Conservation (phyloP, 2,329 filamentous ascomycete species). For the Aspergillus ruber region DNA sequence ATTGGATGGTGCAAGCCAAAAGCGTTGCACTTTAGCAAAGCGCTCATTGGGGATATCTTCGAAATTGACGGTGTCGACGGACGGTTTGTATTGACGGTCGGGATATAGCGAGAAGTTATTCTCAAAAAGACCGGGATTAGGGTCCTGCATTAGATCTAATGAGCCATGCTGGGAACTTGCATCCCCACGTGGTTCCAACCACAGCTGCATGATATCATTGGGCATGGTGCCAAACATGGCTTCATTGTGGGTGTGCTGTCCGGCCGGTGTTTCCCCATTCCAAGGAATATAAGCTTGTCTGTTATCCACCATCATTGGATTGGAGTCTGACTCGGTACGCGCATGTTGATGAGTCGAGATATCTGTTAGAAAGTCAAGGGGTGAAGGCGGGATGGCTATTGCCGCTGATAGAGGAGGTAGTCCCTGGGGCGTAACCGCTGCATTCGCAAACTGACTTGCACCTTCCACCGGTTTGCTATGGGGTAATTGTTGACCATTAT, state of each 20-base stretch:
- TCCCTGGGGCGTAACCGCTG: constrained; percentile 17
- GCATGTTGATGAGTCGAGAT: constrained; percentile 27
- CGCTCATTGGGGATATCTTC: constrained; percentile 34
- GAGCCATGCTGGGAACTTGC: constrained; percentile 22
- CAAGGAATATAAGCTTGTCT: constrained; percentile 27
- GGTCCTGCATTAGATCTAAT: constrained; percentile 21
- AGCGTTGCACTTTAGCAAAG: constrained; percentile 37
- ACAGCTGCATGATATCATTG: constrained; percentile 30
- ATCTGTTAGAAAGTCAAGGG: constrained; percentile 36
- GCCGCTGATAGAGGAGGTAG: constrained; percentile 23
- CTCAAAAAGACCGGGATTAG: constrained; percentile 17
- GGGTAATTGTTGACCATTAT: constrained; percentile 12
- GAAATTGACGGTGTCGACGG: constrained; percentile 15
- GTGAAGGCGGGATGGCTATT: constrained; percentile 26
- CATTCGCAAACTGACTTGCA: constrained; percentile 9
- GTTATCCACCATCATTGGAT: constrained; percentile 22
- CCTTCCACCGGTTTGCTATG: constrained; percentile 11
- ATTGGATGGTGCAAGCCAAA: constrained; percentile 36
- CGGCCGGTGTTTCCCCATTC: constrained; percentile 19
- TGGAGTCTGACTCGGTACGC: constrained; percentile 22
- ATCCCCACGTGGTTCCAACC: constrained; percentile 30
- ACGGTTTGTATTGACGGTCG: constrained; percentile 18
- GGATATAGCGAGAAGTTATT: constrained; percentile 16
- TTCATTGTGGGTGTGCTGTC: constrained; percentile 16
- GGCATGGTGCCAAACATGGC: constrained; percentile 19